Evolutionary conservation across 768 basidiomycete species (phyloP), one percentile per base, ranked within the genome.

Genomic region (Auricularia auricula-judae): DNA sequence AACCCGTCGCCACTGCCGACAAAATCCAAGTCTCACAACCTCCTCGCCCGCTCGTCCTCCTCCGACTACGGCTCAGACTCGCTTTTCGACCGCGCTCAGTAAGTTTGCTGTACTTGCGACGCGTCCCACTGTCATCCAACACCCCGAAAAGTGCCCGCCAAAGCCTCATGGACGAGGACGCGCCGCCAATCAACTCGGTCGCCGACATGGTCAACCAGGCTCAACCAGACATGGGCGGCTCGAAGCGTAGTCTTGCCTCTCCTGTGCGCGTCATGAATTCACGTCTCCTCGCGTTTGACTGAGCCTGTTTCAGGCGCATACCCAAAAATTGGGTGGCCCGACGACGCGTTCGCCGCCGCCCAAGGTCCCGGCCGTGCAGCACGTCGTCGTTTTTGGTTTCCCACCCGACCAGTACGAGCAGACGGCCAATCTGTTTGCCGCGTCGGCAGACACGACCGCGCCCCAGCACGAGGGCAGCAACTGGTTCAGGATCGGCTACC

Each of bases 381-480:
- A 87, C 70, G 79, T 95, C 42, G 79, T 93, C 70, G 85, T 95
- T 62, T 95, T 92, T 66, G 93, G 93, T n/a, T 95, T 93, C 72
- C 91, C 93, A 4, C 78, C 84, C 36, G 89, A 93, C 73, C 86
- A 86, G 70, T 89, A 87, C 72, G 84, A 82, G 62, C 71, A 85
- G 16, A 63, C 74, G 35, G 64, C 72, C 63, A 63, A 68, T 16
- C 65, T 68, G 54, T 75, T 95, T 23, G 54, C 71, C 4, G 65
- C 69, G 18, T 67, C 72, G 8, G 91, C 89, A 7, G 83, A 84
- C 14, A 76, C 86, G 39, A 86, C 87, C 2, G 87, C 87, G 18
- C 79, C 87, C 0, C 85, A 90, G 70, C 73, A 78, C 0, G 88
- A 91, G 53, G 83, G 93, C 21, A 72, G 79, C 29, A 94, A 94